Evolutionary conservation across 345 rosid species (phyloP).

Genomic region (Citrus sinensis): DVS_A1.0 CM039161.1:23126501-23127000

Average conservation of each 20-base stretch:
- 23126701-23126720: conserved; percentile 37
- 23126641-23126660: conserved; percentile 53
- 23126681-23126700: conserved; percentile 46
- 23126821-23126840: conserved; percentile 35
- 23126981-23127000: conserved; percentile 82
- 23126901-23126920: conserved; percentile 52
- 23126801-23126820: conserved; percentile 46
- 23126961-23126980: conserved; percentile 57
- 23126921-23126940: conserved; percentile 67
- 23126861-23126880: conserved; percentile 77
- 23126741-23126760: conserved; percentile 33
- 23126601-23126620: conserved; percentile 31
- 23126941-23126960: conserved; percentile 55
- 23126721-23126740: conserved; percentile 35
- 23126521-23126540: conserved; percentile 49
- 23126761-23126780: conserved; percentile 35
- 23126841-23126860: conserved; percentile 36
- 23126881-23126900: conserved; percentile 67
- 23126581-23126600: conserved; percentile 45
- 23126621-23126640: conserved; percentile 48
- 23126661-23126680: conserved; percentile 42
- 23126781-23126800: conserved; percentile 40
- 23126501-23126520: conserved; percentile 46
- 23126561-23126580: conserved; percentile 59
- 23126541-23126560: conserved; percentile 41